phyloP scores from a whole-genome alignment of 306 rosid genomes.

The Pterocarpus macrocarpus region DNA sequence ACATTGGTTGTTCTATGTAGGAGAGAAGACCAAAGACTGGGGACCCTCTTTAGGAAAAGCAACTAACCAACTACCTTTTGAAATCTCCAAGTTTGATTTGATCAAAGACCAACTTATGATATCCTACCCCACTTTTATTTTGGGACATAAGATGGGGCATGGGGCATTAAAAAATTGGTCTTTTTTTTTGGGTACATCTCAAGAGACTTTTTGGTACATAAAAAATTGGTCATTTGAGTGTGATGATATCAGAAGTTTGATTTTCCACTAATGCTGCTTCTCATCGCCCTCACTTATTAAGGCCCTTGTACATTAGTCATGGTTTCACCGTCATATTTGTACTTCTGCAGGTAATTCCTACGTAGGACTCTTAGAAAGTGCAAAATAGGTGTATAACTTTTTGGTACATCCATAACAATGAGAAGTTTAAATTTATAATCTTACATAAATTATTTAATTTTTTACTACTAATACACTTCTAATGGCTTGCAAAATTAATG shows the following conservation, averaged over 20 bases:
- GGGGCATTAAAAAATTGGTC: not conserved
- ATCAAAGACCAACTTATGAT: slow-evolving; percentile 26
- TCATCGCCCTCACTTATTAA: no score
- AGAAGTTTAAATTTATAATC: no score
- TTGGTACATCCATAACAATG: no score
- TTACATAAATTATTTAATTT: no score
- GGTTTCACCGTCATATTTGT: not conserved
- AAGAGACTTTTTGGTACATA: no score
- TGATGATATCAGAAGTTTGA: not conserved
- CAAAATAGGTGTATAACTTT: not conserved
- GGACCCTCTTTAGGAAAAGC: slow-evolving; percentile 33
- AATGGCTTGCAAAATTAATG: no score
- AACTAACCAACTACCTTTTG: slow-evolving; percentile 14
- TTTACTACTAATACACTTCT: no score
- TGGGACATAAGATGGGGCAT: slow-evolving; percentile 11
- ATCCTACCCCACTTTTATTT: slow-evolving; percentile 36
- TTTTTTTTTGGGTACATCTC: no score
- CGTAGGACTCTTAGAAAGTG: not conserved
- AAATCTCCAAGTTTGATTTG: not conserved
- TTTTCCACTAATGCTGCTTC: not conserved
- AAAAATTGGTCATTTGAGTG: not conserved
- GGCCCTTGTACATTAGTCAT: no score
- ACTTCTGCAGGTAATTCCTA: not conserved
- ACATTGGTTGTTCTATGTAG: slow-evolving; percentile 2
- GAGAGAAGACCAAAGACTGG: not conserved